A percentile compares a stretch with the other conserved stretches of the same genome.
Conservation (phyloP, 139 green algal species). For the Zygnema cylindricum region DNA sequence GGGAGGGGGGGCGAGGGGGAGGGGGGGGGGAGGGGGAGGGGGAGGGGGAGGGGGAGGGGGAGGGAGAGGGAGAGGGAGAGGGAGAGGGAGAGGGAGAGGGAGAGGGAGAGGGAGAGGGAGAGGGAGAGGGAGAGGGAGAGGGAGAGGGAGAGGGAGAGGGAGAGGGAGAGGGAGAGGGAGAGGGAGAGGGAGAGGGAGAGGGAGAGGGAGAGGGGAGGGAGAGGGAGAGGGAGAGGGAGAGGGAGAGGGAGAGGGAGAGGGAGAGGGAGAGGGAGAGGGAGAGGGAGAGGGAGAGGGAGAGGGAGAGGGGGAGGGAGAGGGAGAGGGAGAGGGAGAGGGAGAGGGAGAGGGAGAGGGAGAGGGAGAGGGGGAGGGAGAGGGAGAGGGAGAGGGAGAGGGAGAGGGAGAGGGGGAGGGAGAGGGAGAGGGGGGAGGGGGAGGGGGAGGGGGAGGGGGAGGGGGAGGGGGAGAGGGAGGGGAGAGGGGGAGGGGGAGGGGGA, state of each 20-base stretch:
- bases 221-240: slow-evolving; percentile 3
- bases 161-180: not conserved
- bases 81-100: not conserved
- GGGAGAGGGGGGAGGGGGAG: not conserved
- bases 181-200: not conserved
- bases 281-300: not conserved
- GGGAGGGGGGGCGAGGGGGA: slow-evolving; percentile 10
- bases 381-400: not conserved
- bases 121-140: not conserved
- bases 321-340: slow-evolving; percentile 19
- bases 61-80: slow-evolving; percentile 10
- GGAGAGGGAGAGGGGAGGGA: not conserved
- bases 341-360: slow-evolving; percentile 11
- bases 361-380: not conserved
- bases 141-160: not conserved
- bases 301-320: not conserved
- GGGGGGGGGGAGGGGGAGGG: not conserved
- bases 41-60: not conserved
- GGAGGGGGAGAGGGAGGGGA: not conserved
- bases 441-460: not conserved
- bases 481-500: not conserved
- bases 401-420: not conserved
- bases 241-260: slow-evolving; percentile 4
- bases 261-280: not conserved
- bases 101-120: not conserved